A percentile compares a stretch with the other conserved stretches of the same genome.
phyloP scores from a whole-genome alignment of 2,329 filamentous ascomycete species.

The Zasmidium citrigriseum region DNA sequence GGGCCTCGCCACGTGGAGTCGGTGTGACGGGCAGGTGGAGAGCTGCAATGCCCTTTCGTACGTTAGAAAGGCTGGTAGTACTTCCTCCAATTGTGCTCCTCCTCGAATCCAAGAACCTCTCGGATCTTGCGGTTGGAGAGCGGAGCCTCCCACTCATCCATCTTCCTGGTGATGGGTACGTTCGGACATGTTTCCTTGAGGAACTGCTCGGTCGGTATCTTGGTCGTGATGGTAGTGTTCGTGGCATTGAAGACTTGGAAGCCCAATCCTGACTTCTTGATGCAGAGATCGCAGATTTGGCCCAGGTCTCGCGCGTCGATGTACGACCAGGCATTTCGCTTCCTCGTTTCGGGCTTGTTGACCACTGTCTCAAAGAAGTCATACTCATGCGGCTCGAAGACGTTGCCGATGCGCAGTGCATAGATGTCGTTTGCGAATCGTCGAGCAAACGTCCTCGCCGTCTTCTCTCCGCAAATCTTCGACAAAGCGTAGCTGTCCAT shows the following conservation, averaged over 20 bases:
- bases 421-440: conserved; percentile 62
- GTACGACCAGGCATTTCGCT: conserved; percentile 64
- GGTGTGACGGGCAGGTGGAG: no score
- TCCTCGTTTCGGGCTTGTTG: conserved; percentile 51
- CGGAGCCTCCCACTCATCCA: conserved; percentile 62
- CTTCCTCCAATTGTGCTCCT: conserved; percentile 59
- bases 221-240: conserved; percentile 62
- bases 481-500: conserved; percentile 64
- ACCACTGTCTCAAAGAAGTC: conserved; percentile 56
- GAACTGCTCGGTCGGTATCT: conserved; percentile 54
- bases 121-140: conserved; percentile 62
- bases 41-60: neutral
- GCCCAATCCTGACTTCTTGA: conserved; percentile 57
- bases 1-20: no score
- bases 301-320: conserved; percentile 64
- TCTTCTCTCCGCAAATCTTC: conserved; percentile 61
- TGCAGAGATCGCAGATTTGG: conserved; percentile 59
- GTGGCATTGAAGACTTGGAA: conserved; percentile 67
- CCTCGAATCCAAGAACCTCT: conserved; percentile 60
- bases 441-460: conserved; percentile 58
- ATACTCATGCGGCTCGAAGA: conserved; percentile 65
- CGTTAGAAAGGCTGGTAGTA: conserved; percentile 42
- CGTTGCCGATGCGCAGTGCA: conserved; percentile 60
- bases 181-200: conserved; percentile 52
- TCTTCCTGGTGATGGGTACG: conserved; percentile 55